Conservation (phyloP, 106 monocot genomes). For the Dioscorea zingiberensis region DNA sequence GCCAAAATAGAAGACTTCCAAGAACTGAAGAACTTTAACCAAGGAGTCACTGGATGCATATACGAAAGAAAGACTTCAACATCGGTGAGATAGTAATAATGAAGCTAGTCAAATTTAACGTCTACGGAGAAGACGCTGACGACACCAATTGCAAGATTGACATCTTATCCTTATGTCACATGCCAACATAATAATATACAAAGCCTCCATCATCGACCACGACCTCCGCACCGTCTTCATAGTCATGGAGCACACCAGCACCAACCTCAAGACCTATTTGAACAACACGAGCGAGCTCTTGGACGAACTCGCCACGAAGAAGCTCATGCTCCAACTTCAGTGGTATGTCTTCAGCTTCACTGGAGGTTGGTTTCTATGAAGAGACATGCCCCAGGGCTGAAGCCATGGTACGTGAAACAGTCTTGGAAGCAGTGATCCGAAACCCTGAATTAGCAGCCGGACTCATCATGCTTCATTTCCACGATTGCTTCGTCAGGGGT, state of each 20-base stretch:
- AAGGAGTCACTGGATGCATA: no score
- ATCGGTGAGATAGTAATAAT: no score
- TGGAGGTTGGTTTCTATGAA: background rate
- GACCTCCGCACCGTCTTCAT: background rate
- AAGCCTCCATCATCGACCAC: background rate
- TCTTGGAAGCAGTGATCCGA: constrained; percentile 1
- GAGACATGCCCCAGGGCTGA: no score
- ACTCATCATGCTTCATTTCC: constrained; percentile 9
- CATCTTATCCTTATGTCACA: background rate
- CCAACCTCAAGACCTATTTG: background rate
- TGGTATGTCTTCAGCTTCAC: constrained; percentile 4
- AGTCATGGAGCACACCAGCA: background rate
- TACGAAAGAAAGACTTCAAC: no score
- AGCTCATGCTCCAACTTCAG: background rate
- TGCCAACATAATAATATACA: background rate
- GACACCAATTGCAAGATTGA: background rate
- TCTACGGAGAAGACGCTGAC: no score
- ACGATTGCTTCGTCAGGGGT: no score
- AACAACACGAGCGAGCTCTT: background rate
- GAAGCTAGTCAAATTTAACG: no score
- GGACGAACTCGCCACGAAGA: background rate
- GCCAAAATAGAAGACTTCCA: no score
- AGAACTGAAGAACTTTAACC: no score
- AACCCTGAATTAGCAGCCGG: constrained; percentile 5
- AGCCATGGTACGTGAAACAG: no score